Evolutionary conservation across 495 filamentous ascomycete species (phyloP).

Genomic region (Annulohypoxylon bovei): DNA sequence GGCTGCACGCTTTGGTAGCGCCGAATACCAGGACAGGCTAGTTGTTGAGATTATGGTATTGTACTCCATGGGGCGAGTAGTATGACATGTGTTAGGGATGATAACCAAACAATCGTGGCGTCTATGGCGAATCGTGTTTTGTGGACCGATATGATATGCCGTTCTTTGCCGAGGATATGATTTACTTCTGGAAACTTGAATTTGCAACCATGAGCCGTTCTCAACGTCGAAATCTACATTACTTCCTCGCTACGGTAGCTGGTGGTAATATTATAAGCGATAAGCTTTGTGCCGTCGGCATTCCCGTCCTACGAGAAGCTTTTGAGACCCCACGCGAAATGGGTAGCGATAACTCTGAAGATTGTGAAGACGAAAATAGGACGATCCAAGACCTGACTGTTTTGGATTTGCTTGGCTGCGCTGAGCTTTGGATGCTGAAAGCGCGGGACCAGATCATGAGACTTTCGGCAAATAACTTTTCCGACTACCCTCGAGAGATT

Average conservation of each 20-base stretch:
- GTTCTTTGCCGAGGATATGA: slow-evolving; percentile 16
- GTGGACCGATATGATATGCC: slow-evolving; percentile 9
- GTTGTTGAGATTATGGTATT: slow-evolving; percentile 5
- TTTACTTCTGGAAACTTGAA: slow-evolving; percentile 10
- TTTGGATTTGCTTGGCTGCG: slow-evolving; percentile 6
- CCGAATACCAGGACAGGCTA: background rate
- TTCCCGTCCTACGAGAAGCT: slow-evolving; percentile 10
- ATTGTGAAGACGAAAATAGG: slow-evolving; percentile 6
- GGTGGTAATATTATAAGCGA: slow-evolving; percentile 7
- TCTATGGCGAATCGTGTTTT: slow-evolving; percentile 6
- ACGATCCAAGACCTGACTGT: slow-evolving; percentile 1
- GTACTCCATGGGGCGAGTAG: slow-evolving; percentile 1
- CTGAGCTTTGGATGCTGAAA: slow-evolving; percentile 17
- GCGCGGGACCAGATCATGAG: slow-evolving; percentile 11
- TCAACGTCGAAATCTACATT: slow-evolving; percentile 11
- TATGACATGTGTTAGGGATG: slow-evolving; percentile 1
- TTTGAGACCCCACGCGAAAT: slow-evolving; percentile 12
- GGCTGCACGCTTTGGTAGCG: slow-evolving; percentile 4
- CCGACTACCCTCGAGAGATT: slow-evolving; percentile 10
- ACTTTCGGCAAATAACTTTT: slow-evolving; percentile 9
- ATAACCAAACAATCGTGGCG: slow-evolving; percentile 7
- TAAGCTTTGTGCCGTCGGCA: slow-evolving; percentile 10
- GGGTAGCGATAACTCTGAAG: slow-evolving; percentile 5
- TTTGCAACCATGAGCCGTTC: slow-evolving; percentile 8
- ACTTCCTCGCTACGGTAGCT: slow-evolving; percentile 8